A percentile compares a stretch with the other conserved stretches of the same genome.
Conservation (phyloP, 2,329 filamentous ascomycete genomes). For the Aschersonia sp. region DNA sequence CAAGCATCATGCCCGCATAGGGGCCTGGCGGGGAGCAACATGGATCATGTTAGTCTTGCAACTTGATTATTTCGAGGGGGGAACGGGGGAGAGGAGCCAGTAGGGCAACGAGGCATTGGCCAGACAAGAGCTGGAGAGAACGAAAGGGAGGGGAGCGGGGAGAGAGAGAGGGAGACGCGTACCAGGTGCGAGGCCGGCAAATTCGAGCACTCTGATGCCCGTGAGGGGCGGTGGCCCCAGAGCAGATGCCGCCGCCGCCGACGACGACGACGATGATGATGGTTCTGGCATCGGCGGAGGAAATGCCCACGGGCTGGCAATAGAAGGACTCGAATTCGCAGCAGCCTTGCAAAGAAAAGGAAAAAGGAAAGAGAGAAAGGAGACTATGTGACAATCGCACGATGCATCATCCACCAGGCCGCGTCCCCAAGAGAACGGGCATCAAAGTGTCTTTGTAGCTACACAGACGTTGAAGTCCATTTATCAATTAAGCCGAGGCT, state of each 20-base stretch:
- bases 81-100: background rate
- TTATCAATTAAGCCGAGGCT: too few species aligned
- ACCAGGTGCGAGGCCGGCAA: conserved; percentile 50
- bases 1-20: conserved; percentile 76
- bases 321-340: background rate
- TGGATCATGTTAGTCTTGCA: background rate
- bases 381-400: background rate
- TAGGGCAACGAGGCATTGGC: background rate
- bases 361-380: background rate
- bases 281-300: background rate
- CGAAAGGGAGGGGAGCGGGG: background rate
- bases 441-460: background rate
- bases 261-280: background rate
- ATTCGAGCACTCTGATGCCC: conserved; percentile 43
- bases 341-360: background rate
- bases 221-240: conserved; percentile 20
- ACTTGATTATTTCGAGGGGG: too few species aligned
- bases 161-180: conserved; percentile 4
- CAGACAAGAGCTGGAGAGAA: too few species aligned
- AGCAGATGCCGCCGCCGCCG: conserved; percentile 1
- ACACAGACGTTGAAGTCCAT: too few species aligned
- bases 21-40: conserved; percentile 40
- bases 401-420: too few species aligned
- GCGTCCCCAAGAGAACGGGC: too few species aligned
- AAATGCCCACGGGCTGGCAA: background rate